phyloP scores from a whole-genome alignment of 2,329 filamentous ascomycete species.

The Blastomyces gilchristii region DNA sequence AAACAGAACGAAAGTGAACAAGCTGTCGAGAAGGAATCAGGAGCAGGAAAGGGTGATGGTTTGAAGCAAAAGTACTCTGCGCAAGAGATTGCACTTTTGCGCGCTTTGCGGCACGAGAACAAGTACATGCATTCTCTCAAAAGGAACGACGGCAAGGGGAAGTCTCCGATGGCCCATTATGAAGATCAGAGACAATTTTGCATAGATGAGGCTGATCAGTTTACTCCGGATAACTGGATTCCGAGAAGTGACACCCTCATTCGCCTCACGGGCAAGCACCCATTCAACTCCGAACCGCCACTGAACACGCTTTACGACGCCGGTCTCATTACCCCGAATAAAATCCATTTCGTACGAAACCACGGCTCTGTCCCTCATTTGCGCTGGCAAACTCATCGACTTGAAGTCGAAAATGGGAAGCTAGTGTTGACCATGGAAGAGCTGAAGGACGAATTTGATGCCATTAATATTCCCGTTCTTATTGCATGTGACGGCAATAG shows the following conservation, averaged over 20 bases:
- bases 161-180: conserved; percentile 28
- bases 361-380: conserved; percentile 45
- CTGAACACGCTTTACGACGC: conserved; percentile 37
- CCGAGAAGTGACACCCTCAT: conserved; percentile 40
- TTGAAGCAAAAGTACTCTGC: conserved; percentile 30
- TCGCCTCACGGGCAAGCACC: conserved; percentile 44
- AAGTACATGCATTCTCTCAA: conserved; percentile 33
- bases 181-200: conserved; percentile 20
- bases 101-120: conserved; percentile 36
- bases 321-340: conserved; percentile 43
- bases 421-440: conserved; percentile 37
- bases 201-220: conserved; percentile 43
- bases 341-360: conserved; percentile 45
- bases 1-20: conserved; percentile 14
- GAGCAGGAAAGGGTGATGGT: conserved; percentile 16
- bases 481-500: conserved; percentile 44
- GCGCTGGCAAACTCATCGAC: conserved; percentile 41
- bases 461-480: conserved; percentile 40
- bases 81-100: conserved; percentile 37
- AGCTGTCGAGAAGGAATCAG: conserved; percentile 19
- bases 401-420: conserved; percentile 37
- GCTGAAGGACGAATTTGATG: conserved; percentile 33
- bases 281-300: conserved; percentile 42
- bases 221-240: conserved; percentile 46
- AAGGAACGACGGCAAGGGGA: conserved; percentile 36